A percentile compares a stretch with the other conserved stretches of the same genome.
These are phyloP conservation scores for Cyclotella kingstonii DNA, from an alignment of 108 stramenopile species.

Conservation along the genomic window DNA sequence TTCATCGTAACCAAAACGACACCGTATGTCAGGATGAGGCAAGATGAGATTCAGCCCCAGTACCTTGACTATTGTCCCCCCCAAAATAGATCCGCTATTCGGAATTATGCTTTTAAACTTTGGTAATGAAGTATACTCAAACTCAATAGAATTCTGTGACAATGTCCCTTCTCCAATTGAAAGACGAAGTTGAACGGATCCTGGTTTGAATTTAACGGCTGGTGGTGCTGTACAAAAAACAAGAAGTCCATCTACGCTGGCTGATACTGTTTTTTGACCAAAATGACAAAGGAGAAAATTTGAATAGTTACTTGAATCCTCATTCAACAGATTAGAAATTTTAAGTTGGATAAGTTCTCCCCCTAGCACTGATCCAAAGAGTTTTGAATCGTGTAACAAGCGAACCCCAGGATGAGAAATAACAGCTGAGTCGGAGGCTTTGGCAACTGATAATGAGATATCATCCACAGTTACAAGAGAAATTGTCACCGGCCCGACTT, in stretches of 20 bases:
- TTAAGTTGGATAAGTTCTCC: not conserved
- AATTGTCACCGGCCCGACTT: not conserved
- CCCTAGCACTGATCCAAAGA: not conserved
- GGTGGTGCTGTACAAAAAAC: not conserved
- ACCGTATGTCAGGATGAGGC: not conserved
- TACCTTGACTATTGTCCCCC: not conserved
- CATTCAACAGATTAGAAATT: not conserved
- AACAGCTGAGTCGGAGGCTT: not conserved
- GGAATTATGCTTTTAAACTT: not conserved
- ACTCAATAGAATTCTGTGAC: not conserved
- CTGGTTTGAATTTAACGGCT: not conserved
- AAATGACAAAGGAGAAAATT: not conserved
- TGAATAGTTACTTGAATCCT: not conserved
- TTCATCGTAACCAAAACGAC: slow-evolving; percentile 1
- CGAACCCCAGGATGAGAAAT: not conserved
- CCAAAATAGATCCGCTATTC: not conserved
- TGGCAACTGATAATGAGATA: not conserved
- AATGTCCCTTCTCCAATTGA: not conserved
- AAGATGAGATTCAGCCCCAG: slow-evolving; percentile 2
- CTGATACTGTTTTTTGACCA: not conserved
- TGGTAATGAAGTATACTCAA: not conserved
- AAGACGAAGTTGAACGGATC: not conserved
- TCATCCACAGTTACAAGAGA: slow-evolving; percentile 1
- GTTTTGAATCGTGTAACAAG: not conserved
- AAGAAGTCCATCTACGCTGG: not conserved